Evolutionary conservation across 768 basidiomycete genomes (phyloP).

Genomic region (Rhodosporidiobolus sp.): DNA sequence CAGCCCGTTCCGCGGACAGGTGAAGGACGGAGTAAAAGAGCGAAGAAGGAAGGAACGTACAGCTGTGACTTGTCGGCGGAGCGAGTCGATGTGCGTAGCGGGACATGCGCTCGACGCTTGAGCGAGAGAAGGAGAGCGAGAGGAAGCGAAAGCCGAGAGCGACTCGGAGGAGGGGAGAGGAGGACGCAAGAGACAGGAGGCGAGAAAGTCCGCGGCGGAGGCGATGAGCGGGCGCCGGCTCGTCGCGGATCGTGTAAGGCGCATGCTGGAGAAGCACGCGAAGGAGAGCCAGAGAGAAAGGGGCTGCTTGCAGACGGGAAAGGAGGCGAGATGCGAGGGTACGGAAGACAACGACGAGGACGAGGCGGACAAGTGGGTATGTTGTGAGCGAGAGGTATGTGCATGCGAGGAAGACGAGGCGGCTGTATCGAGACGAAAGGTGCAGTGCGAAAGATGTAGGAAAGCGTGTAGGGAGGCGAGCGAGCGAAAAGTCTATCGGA

Average conservation of each 20-base stretch:
- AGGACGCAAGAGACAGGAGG: not conserved
- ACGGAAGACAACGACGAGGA: too few species aligned
- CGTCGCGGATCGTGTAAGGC: not conserved
- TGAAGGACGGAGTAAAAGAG: not conserved
- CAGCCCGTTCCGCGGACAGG: not conserved
- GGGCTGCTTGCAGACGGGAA: not conserved
- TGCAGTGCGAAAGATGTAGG: not conserved
- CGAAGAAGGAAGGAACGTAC: not conserved
- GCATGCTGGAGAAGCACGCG: not conserved
- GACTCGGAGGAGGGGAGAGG: not conserved
- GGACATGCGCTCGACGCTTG: slow-evolving; percentile 1
- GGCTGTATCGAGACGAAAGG: not conserved
- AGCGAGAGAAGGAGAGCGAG: not conserved
- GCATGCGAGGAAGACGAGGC: not conserved
- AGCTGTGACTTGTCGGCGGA: not conserved
- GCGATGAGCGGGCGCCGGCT: too few species aligned
- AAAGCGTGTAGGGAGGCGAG: too few species aligned
- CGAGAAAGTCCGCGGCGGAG: not conserved
- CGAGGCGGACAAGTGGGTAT: too few species aligned
- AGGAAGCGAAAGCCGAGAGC: not conserved
- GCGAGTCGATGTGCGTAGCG: slow-evolving; percentile 7
- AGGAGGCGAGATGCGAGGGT: too few species aligned
- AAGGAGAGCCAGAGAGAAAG: too few species aligned
- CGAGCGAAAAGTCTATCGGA: not conserved
- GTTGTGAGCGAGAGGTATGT: too few species aligned